Evolutionary conservation across 257 asterid species (phyloP).

Genomic region (Coffea eugenioides): DNA sequence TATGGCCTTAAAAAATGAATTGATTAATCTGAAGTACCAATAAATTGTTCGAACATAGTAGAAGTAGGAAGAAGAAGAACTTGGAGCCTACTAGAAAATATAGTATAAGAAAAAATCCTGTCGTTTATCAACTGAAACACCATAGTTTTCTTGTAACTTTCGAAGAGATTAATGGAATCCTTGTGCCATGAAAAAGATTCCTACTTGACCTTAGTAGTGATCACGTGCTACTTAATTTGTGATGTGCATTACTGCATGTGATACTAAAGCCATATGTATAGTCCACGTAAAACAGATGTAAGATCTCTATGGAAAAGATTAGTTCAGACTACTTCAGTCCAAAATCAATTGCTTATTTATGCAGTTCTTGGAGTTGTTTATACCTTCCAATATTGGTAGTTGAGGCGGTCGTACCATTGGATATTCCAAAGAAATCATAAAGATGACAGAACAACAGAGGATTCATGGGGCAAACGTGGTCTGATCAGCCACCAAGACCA

Average conservation of each 20-base stretch:
- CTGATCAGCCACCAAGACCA: too few species aligned
- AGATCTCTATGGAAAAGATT: neutral
- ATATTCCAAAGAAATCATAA: neutral
- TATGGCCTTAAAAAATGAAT: too few species aligned
- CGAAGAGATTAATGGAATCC: conserved; percentile 7
- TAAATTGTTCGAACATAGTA: too few species aligned
- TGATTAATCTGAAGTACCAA: too few species aligned
- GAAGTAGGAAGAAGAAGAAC: too few species aligned
- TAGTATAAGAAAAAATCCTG: neutral
- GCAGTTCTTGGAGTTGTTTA: neutral
- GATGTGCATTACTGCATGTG: neutral
- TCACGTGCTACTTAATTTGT: neutral
- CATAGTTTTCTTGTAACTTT: neutral
- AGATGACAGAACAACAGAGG: neutral
- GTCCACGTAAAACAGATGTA: conserved; percentile 1
- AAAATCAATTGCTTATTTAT: neutral
- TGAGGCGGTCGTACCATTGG: neutral
- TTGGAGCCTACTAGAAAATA: too few species aligned
- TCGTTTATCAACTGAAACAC: neutral
- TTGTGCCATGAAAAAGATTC: neutral
- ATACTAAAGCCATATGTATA: neutral
- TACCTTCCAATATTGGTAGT: neutral
- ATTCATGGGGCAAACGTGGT: too few species aligned
- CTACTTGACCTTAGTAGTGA: neutral
- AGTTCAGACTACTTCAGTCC: neutral